Base-by-base conservation (phyloP, 768 basidiomycete genomes). In the Russula griseocarnosa region DNA sequence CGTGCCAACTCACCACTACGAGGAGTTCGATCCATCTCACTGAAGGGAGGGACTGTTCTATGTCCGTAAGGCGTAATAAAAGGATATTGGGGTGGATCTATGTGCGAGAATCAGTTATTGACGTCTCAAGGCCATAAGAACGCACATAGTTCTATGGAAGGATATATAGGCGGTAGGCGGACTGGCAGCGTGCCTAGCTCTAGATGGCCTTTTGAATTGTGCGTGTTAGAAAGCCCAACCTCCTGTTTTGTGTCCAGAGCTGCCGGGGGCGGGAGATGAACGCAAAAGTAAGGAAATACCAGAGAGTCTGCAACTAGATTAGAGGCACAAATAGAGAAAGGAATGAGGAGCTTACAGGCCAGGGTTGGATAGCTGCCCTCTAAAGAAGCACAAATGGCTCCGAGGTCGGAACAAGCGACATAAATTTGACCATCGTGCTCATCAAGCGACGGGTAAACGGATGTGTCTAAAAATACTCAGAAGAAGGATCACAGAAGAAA, bases 161-260 rank as follows among this genome's bases (percentile, higher is more conserved):
- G 61, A 53, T 63, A 63, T 24, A 8, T 6, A 11, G 30, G 18
- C 28, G 50, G 40, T 34, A 63, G 49, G 42, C 42, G 32, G 50
- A 34, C 40, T 32, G 28, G 18, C 10, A n/a, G 49, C 7, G 60
- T 6, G n/a, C 59, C 13, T 18, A 69, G 61, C 3, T 55, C 55
- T 11, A 32, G 46, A 20, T 61, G 26, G 36, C 40, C 53, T 20
- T 62, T 50, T 61, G 49, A 63, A 6, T 68, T 62, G 16, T 73
- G 61, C 52, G 70, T 67, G 58, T 58, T 56, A 67, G 44, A 72
- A 38, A 60, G 74, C 26, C 44, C 56, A 44, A 58, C 50, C 38
- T 49, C 58, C 32, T 57, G 59, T 6, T 5, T 50, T 8, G 38
- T 30, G 28, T 7, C 54, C 9, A 22, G 4, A 18, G 44, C 59